Percentiles rank a stretch among this genome's conserved stretches.
Conservation (phyloP, 176 grass and related monocot genomes). For the Bolboschoenus planiculmis region DNA sequence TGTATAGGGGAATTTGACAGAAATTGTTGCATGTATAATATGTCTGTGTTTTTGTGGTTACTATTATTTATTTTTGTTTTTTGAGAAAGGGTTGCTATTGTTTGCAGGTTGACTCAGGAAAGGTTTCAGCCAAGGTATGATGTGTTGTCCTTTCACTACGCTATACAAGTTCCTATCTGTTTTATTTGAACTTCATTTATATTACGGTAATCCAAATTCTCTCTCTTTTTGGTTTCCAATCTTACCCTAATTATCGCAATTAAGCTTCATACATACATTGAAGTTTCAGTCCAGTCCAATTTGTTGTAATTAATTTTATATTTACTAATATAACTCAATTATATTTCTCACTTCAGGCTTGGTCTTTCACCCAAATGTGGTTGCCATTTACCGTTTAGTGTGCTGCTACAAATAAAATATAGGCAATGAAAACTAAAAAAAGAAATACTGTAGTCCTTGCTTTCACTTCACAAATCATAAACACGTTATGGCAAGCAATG, state of each 20-base stretch:
- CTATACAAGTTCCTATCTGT: not conserved
- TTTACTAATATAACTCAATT: not conserved
- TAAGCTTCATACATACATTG: not conserved
- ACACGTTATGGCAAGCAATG: not conserved
- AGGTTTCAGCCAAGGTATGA: constrained; percentile 50
- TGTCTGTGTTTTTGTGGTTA: not conserved
- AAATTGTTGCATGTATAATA: not conserved
- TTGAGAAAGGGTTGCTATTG: not conserved
- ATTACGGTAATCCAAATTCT: not conserved
- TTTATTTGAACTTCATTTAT: not conserved
- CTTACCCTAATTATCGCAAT: not conserved
- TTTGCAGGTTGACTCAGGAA: constrained; percentile 40
- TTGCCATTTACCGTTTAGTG: not conserved
- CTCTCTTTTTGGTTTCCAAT: not conserved
- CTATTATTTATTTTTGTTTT: not conserved
- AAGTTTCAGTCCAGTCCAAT: not conserved
- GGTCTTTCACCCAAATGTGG: not conserved
- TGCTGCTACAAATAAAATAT: not conserved
- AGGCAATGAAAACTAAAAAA: not conserved
- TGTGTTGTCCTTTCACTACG: not conserved
- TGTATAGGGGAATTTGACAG: not conserved
- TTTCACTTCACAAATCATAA: not conserved
- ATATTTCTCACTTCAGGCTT: not conserved
- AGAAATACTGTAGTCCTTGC: not conserved
- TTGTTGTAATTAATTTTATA: not conserved